Base-by-base conservation (phyloP, 2,329 filamentous ascomycete genomes). In the Trichophyton mentagrophytes region DNA sequence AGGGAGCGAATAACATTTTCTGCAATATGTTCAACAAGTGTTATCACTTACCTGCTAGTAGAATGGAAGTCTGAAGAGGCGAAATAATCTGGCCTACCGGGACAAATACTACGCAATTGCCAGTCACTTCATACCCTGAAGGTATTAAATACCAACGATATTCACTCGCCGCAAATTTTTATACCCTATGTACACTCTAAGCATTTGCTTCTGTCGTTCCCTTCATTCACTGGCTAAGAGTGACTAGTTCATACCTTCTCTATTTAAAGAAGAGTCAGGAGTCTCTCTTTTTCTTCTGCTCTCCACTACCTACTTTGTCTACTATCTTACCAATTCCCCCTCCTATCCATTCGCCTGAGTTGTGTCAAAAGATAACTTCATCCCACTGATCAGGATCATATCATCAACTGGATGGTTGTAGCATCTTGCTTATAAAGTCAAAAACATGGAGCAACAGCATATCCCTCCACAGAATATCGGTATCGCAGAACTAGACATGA, bases 1-100 rank as follows among this genome's bases (percentile, higher is more conserved):
- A 36, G 47, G 56, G 33, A 59, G 47, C 15, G 58, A 62, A 44
- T 51, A 58, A 11, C 61, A 62, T 27, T 62, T 62, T 57, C 53
- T 58, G 44, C 17, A 53, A 30, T 51, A 58, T 3, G 58, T 62
- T 38, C 40, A 58, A 20, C 22, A 62, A 27, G 61, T 25, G n/a
- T 38, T 57, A 36, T 55, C 58, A n/a, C 7, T 42, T 36, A 51
- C 60, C 9, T 33, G 49, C 25, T 15, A 22, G 27, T 62, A 47
- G 57, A 49, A 58, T 60, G 58, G 61, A 57, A 42, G 30, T 51
- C n/a, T 8, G 51, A 60, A 22, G 61, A 62, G 22, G n/a, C 8
- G 15, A 57, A 51, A 47, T 58, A 51, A 47, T 62, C 49, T 46
- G 30, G 17, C 22, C n/a, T 61, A 46, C 30, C 56, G 2, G 60